Evolutionary conservation across 2,329 filamentous ascomycete species (phyloP), one percentile per base, ranked within the genome.

Genomic region (Pseudogymnoascus sp.): DNA sequence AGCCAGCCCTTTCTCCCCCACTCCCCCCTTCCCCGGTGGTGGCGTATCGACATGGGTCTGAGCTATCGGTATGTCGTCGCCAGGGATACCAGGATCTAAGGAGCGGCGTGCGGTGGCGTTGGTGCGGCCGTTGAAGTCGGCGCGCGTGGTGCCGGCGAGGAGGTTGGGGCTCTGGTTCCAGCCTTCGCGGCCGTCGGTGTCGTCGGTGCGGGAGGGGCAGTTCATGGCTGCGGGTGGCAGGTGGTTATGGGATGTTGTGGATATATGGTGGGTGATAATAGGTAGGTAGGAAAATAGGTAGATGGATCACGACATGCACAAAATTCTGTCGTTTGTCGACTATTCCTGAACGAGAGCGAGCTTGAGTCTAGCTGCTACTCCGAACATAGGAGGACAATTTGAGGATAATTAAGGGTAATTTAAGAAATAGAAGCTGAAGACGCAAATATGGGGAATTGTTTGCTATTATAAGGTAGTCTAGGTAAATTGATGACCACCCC

Each of bases 121-220:
- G 59, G 80, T 81, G 65, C 84, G 78, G 50, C 80, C 79, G 69
- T 83, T 83, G 62, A 87, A 75, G 67, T 86, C 83, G 67, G 81
- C 81, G 61, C 81, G 76, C 8, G 84, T 86, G 19, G 63, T 56
- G 16, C 78, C 77, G 64, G 79, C 80, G 62, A 86, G 73, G 2
- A 75, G 75, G 62, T 79, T 74, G 3, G 84, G 84, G 65, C 76
- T 86, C 72, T 86, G 84, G 69, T 86, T 87, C 76, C 79, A 84
- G 63, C 74, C 76, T 14, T 79, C 79, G 44, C 53, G 50, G 62
- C 81, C 78, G 44, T 76, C 74, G 60, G 79, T 72, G 59, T 82
- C 78, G 65, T 87, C 84, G 26, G 78, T 82, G 66, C 82, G 77
- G 6, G 83, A 86, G 64, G 84, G 83, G 71, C 83, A 85, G 68